phyloP scores from a whole-genome alignment of 225 moss, liverwort and hornwort genomes.

The Neckera pumila region DNA sequence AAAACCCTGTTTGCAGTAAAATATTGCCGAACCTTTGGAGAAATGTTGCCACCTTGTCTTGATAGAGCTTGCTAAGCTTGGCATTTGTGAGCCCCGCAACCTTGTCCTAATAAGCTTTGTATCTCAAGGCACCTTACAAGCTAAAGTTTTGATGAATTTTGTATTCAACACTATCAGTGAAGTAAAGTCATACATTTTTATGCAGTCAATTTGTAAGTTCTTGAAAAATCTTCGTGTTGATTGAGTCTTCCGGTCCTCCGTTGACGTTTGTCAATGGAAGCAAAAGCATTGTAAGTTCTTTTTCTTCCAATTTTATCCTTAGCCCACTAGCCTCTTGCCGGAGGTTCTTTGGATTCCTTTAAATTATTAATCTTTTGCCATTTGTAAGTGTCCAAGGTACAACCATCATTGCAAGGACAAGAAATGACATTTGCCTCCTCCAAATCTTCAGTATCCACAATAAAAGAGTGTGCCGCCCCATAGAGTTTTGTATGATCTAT shows the following conservation, averaged over 20 bases:
- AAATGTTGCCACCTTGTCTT: no score
- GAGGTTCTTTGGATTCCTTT: not conserved
- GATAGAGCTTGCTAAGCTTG: no score
- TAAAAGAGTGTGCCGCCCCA: not conserved
- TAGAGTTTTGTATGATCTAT: not conserved
- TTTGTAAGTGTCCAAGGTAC: not conserved
- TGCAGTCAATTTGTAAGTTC: not conserved
- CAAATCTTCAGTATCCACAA: not conserved
- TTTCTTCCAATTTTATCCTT: not conserved
- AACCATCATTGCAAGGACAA: not conserved
- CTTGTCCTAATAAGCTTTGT: not conserved
- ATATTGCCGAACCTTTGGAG: no score
- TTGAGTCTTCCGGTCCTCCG: not conserved
- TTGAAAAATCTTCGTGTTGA: not conserved
- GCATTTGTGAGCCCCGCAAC: no score
- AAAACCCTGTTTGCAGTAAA: no score
- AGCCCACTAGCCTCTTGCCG: not conserved
- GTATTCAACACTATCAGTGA: not conserved
- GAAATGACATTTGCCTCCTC: not conserved
- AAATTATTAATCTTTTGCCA: not conserved
- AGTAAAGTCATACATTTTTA: no score
- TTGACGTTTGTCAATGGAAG: not conserved
- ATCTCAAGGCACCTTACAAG: not conserved
- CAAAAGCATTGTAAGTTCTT: not conserved
- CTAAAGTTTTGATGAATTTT: not conserved